phyloP scores from a whole-genome alignment of 352 stramenopile genomes.

The Globisporangium emineosum region DNA sequence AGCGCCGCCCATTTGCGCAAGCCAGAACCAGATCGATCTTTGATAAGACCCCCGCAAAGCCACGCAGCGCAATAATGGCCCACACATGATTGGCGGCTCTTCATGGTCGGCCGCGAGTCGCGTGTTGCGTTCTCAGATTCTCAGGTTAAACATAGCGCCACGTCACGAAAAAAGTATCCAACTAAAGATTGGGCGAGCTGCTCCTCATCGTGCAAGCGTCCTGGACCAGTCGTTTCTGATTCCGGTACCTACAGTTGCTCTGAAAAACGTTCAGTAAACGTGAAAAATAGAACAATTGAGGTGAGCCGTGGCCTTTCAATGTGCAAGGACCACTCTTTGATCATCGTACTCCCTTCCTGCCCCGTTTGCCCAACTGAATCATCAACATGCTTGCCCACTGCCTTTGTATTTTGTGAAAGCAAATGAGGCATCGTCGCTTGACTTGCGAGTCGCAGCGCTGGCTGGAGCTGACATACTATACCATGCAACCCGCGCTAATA shows the following conservation, averaged over 20 bases:
- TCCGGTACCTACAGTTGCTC: background rate
- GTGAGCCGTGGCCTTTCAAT: background rate
- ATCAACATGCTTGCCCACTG: background rate
- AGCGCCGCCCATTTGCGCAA: background rate
- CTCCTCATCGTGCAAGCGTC: background rate
- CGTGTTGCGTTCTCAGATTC: constrained; percentile 2
- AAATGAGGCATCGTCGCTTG: too few relatives aligned
- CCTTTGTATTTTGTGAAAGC: background rate
- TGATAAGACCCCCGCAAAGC: too few relatives aligned
- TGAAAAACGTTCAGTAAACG: background rate
- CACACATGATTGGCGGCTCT: too few relatives aligned
- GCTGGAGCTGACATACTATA: too few relatives aligned
- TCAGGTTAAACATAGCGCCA: background rate
- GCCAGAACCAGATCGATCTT: too few relatives aligned
- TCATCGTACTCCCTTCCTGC: background rate
- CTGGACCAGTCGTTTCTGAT: constrained; percentile 13
- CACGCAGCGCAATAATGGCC: background rate
- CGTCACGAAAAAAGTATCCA: background rate
- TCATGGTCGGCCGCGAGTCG: background rate
- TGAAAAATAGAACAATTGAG: constrained; percentile 2
- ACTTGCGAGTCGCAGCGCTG: too few relatives aligned
- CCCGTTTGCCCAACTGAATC: background rate
- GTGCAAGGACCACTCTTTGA: background rate
- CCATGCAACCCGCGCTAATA: too few relatives aligned
- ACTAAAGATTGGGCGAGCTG: background rate